These are phyloP conservation scores for Coemansia sp. DNA, from an alignment of 192 early-diverging fungal genomes.

Conservation along the genomic window DNA sequence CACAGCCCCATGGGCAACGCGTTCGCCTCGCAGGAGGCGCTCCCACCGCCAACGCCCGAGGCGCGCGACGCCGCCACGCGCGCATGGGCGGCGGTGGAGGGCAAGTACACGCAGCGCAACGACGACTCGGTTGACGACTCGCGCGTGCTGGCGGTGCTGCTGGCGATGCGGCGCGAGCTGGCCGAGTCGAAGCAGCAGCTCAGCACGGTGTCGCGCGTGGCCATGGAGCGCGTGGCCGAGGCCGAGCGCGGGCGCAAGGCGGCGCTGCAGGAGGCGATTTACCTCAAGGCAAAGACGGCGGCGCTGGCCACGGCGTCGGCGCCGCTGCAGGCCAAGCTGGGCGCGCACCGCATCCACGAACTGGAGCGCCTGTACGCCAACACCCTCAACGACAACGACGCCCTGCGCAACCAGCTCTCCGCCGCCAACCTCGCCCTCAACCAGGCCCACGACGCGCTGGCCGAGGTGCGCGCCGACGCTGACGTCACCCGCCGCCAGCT, in stretches of 20 bases:
- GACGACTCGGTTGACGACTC: constrained; percentile 1
- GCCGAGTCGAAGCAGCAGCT: constrained; percentile 51
- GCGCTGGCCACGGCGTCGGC: constrained; percentile 37
- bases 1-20: constrained; percentile 17
- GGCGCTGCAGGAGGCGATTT: constrained; percentile 57
- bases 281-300: constrained; percentile 51
- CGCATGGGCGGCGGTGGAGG: constrained; percentile 24
- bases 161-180: constrained; percentile 49
- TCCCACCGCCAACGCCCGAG: constrained; percentile 11
- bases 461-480: constrained; percentile 36
- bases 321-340: constrained; percentile 36
- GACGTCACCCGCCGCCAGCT: constrained; percentile 37
- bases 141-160: constrained; percentile 35
- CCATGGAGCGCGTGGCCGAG: constrained; percentile 51
- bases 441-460: constrained; percentile 44
- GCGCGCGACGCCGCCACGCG: constrained; percentile 18
- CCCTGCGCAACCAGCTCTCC: constrained; percentile 46
- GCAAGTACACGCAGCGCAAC: constrained; percentile 34
- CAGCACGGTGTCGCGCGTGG: constrained; percentile 43
- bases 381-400: constrained; percentile 52
- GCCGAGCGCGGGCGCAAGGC: constrained; percentile 53
- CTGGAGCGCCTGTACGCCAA: constrained; percentile 54
- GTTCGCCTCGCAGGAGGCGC: constrained; percentile 5
- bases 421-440: constrained; percentile 43
- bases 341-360: constrained; percentile 42